phyloP scores from a whole-genome alignment of 2,329 filamentous ascomycete species.

The Knufia petricola region DNA sequence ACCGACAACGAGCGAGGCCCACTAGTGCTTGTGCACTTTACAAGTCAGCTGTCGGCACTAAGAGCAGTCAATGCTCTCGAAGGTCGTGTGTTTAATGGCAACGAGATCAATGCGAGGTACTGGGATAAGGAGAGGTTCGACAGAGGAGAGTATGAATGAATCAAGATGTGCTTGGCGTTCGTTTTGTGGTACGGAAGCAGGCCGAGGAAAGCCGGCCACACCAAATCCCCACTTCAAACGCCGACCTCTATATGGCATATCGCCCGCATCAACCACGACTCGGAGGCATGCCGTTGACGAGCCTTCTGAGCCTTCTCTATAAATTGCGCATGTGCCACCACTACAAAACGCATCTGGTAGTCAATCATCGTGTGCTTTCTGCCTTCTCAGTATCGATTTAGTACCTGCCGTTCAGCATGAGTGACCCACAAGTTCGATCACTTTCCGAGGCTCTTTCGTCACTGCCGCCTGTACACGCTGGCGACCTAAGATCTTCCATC shows the following conservation, averaged over 20 bases:
- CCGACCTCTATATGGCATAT: neutral
- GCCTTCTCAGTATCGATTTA: neutral
- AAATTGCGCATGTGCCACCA: too few species aligned
- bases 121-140: slow-evolving; percentile 80
- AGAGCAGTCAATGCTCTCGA: slow-evolving; percentile 83
- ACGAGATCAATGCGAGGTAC: slow-evolving; percentile 70
- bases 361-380: neutral
- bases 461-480: neutral
- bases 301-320: too few species aligned
- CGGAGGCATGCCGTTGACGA: too few species aligned
- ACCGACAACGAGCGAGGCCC: slow-evolving; percentile 37
- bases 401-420: too few species aligned
- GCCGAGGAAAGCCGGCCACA: neutral
- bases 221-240: neutral
- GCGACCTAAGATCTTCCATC: slow-evolving; percentile 3
- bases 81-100: slow-evolving; percentile 79
- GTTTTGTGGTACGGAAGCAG: neutral
- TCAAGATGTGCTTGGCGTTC: neutral
- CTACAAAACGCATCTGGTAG: too few species aligned
- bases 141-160: slow-evolving; percentile 44
- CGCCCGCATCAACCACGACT: too few species aligned
- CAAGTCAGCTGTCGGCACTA: slow-evolving; percentile 70
- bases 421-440: neutral
- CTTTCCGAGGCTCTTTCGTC: neutral
- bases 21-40: slow-evolving; percentile 89